Evolutionary conservation across 176 grass and related monocot species (phyloP).

Genomic region (Juncus inflexus): DNA sequence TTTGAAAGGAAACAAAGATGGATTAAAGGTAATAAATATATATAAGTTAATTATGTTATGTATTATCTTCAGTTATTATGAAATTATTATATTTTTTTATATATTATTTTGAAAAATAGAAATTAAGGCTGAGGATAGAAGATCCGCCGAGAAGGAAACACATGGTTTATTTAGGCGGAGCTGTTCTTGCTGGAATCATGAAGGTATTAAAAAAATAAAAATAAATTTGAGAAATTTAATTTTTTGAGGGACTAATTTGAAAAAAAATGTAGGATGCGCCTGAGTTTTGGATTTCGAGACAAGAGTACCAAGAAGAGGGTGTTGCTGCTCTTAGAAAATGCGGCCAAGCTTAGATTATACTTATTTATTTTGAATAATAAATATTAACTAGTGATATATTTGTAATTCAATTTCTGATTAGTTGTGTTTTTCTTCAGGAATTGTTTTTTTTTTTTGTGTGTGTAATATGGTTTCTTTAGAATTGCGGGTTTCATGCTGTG

Average conservation of each 20-base stretch:
- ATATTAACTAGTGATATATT: too few relatives aligned
- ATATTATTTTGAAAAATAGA: slow-evolving; percentile 28
- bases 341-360: slow-evolving; percentile 50
- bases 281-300: slow-evolving; percentile 89
- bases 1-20: slow-evolving; percentile 95
- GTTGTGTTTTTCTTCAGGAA: too few relatives aligned
- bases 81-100: slow-evolving; percentile 17
- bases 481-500: too few relatives aligned
- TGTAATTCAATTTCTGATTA: too few relatives aligned
- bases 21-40: slow-evolving; percentile 60
- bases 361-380: too few relatives aligned
- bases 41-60: slow-evolving; percentile 8
- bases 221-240: neutral
- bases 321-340: slow-evolving; percentile 71
- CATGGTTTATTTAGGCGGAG: slow-evolving; percentile 94
- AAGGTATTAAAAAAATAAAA: slow-evolving; percentile 46
- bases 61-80: neutral
- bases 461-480: too few relatives aligned
- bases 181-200: slow-evolving; percentile 97
- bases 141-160: slow-evolving; percentile 96
- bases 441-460: too few relatives aligned
- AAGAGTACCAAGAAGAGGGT: slow-evolving; percentile 93
- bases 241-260: slow-evolving; percentile 4
- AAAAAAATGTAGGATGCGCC: slow-evolving; percentile 55
- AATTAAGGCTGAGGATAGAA: slow-evolving; percentile 82